Conservation (phyloP, 352 stramenopile genomes). For the Globisporangium camurandrum region DNA sequence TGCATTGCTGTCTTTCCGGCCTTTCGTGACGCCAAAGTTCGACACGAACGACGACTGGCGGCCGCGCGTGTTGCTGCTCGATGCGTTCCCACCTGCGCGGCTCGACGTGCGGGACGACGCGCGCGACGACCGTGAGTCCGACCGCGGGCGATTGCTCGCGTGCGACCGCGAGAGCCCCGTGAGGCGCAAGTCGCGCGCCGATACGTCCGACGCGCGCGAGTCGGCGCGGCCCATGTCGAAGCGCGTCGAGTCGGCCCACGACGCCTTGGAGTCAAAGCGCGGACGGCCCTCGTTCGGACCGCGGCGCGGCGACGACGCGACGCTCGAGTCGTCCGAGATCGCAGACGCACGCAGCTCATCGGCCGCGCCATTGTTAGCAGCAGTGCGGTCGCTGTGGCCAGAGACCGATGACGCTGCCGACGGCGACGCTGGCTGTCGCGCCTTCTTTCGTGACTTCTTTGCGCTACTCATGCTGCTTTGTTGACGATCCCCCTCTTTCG, state of each 20-base stretch:
- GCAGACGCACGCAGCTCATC: constrained; percentile 9
- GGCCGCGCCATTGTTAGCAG: background rate
- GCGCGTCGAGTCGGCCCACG: constrained; percentile 80
- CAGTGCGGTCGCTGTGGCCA: background rate
- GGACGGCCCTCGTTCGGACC: constrained; percentile 32
- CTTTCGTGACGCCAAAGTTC: constrained; percentile 59
- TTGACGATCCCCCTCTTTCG: background rate
- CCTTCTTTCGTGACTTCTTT: background rate
- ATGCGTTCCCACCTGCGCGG: constrained; percentile 17
- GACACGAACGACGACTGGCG: constrained; percentile 69
- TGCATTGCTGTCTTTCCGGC: constrained; percentile 60
- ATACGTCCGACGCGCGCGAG: constrained; percentile 72
- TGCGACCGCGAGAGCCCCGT: constrained; percentile 37
- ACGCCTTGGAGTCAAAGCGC: constrained; percentile 77
- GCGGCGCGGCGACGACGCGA: constrained; percentile 37
- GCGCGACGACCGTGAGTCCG: constrained; percentile 65
- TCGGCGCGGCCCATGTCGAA: constrained; percentile 81
- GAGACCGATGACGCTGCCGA: constrained; percentile 2
- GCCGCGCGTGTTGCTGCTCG: constrained; percentile 10
- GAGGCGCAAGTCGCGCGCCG: constrained; percentile 52
- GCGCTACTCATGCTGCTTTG: constrained; percentile 4
- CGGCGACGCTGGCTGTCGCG: constrained; percentile 3
- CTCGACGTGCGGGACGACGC: constrained; percentile 46
- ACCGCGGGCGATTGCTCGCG: constrained; percentile 26
- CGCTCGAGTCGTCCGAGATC: constrained; percentile 52